Base-by-base conservation (phyloP, 2,329 filamentous ascomycete species). In the Pseudogymnoascus sp. region DNA sequence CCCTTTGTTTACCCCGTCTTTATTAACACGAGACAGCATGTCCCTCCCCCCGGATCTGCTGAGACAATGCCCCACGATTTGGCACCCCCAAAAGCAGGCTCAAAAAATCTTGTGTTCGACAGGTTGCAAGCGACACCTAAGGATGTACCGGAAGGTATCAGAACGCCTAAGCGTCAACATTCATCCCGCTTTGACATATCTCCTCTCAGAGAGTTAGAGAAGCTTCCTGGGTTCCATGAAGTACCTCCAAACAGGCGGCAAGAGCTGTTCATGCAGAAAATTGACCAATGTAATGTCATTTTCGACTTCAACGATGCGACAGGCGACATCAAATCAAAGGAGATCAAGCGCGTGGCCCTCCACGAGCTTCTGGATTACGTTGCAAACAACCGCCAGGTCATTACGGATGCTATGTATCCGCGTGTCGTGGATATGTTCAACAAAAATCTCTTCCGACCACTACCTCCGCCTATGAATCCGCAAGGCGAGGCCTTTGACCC, bases 221-320 rank as follows among this genome's bases (percentile, higher is more conserved):
- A 99, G 76, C 80, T 99, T 21, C 92, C 94, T 1, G 94, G 94
- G 34, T 99, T 99, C 74, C 94, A 99, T 70, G 94, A 99, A 74
- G 94, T 97, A 23, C 89, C 92, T 9, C 94, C 94, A 13, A 95
- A 95, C 72, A 85, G 92, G 64, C 85, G 94, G 63, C 92, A 96
- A 75, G 92, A 97, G 68, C 82, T 99, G 15, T 99, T 99, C 76
- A 96, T 99, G 92, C 92, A 97, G 72, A 99, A 99, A 80, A 94
- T 99, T 67, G 94, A 97, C 70, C 94, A 99, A 74, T 99, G 94
- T 79, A 99, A 99, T 72, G 95, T 99, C 77, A 99, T 99, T 69
- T 99, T 99, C 72, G 94, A 99, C 76, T 99, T 99, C 77, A 99
- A 97, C 72, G 94, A 99, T 74, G 90, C 92, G 56, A 95, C 90